Conservation (phyloP, 2,329 filamentous ascomycete species). For the Sporothrix brunneoviolacea region DNA sequence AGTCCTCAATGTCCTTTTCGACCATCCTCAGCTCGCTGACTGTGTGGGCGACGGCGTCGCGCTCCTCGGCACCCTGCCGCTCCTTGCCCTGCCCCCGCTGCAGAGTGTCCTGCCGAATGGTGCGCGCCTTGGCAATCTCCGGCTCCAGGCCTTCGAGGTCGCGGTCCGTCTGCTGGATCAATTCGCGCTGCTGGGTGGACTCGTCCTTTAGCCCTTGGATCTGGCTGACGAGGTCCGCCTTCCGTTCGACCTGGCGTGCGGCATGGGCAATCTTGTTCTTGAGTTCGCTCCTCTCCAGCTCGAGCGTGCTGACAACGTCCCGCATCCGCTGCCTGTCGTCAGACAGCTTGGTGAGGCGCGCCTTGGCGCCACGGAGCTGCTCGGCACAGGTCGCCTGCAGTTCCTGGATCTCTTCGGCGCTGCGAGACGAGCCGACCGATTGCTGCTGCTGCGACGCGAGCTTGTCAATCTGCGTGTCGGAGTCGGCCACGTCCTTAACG, state of each 20-base stretch:
- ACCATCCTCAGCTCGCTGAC: slow-evolving; percentile 70
- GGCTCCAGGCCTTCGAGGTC: slow-evolving; percentile 71
- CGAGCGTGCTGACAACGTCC: slow-evolving; percentile 60
- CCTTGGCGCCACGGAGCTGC: slow-evolving; percentile 58
- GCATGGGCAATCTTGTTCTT: slow-evolving; percentile 65
- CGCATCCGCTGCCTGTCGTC: slow-evolving; percentile 66
- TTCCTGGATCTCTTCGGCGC: slow-evolving; percentile 76
- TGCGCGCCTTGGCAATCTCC: slow-evolving; percentile 66
- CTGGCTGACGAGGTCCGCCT: slow-evolving; percentile 60
- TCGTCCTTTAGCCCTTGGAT: slow-evolving; percentile 67
- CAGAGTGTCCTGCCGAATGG: slow-evolving; percentile 69
- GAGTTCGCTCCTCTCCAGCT: slow-evolving; percentile 71
- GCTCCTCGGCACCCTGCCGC: slow-evolving; percentile 62
- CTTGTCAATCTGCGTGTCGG: slow-evolving; percentile 66
- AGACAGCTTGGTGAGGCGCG: slow-evolving; percentile 57
- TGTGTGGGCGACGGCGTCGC: slow-evolving; percentile 65
- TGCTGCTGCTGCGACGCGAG: slow-evolving; percentile 57
- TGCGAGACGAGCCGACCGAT: slow-evolving; percentile 44
- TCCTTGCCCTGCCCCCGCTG: slow-evolving; percentile 66
- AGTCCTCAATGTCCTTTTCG: slow-evolving; percentile 71
- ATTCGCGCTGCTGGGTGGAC: slow-evolving; percentile 60
- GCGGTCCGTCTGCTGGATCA: slow-evolving; percentile 61
- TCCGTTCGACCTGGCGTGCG: slow-evolving; percentile 73
- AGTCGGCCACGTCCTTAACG: slow-evolving; percentile 61
- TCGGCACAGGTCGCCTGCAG: slow-evolving; percentile 62